Percentiles rank a stretch among this genome's conserved stretches.
Conservation (phyloP, 2,329 filamentous ascomycete genomes). For the Aphanocladium album region DNA sequence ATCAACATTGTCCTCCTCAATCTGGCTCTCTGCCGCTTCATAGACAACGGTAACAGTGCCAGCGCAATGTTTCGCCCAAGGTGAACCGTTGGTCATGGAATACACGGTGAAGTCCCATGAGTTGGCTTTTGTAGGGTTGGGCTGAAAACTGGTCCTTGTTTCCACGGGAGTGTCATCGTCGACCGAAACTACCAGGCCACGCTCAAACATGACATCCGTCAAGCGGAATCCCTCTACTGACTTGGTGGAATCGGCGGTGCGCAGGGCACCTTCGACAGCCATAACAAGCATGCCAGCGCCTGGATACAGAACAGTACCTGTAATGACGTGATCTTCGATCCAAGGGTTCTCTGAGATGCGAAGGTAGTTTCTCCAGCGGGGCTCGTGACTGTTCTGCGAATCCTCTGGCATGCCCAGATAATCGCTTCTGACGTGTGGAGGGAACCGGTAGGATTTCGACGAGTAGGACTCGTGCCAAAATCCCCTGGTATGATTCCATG, state of each 20-base stretch:
- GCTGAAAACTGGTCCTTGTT: neutral
- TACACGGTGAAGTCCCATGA: neutral
- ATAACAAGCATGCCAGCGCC: conserved; percentile 31
- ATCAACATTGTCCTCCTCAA: neutral
- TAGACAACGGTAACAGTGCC: neutral
- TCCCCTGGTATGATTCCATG: conserved; percentile 32
- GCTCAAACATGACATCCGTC: neutral
- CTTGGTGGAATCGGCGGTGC: neutral
- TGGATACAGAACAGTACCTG: conserved; percentile 32
- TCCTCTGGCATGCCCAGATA: conserved; percentile 30
- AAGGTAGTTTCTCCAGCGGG: conserved; percentile 24
- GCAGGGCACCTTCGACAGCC: conserved; percentile 25
- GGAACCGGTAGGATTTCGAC: conserved; percentile 24
- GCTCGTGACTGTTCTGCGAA: conserved; percentile 20
- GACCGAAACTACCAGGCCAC: neutral
- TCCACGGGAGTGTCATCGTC: neutral
- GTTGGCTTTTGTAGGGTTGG: neutral
- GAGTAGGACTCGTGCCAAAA: conserved; percentile 31
- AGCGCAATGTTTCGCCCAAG: neutral
- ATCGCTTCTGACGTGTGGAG: conserved; percentile 30
- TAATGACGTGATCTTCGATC: conserved; percentile 34
- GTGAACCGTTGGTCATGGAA: neutral
- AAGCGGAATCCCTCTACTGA: neutral
- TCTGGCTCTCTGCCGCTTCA: neutral
- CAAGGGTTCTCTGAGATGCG: conserved; percentile 26